Evolutionary conservation across 1,284 basidiomycete species (phyloP).

Genomic region (Cyathus olla): DNA sequence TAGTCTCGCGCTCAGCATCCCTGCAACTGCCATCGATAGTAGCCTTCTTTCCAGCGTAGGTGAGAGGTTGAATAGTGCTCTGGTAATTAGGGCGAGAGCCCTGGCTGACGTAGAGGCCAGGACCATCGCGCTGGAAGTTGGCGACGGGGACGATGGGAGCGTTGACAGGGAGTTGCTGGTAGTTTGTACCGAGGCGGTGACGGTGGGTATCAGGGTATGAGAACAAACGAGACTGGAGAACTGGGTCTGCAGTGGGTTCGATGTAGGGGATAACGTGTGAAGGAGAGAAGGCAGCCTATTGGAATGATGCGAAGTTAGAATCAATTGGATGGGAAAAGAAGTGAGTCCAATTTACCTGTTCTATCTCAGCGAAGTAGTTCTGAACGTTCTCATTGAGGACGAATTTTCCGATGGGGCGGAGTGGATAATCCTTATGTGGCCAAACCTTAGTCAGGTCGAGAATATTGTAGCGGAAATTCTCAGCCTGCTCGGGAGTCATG

Average conservation of each 20-base stretch:
- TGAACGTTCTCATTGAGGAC: slow-evolving; percentile 89
- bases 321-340: slow-evolving; percentile 10
- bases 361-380: slow-evolving; percentile 90
- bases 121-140: slow-evolving; percentile 90
- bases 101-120: slow-evolving; percentile 81
- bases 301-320: slow-evolving; percentile 19
- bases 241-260: slow-evolving; percentile 90
- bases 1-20: slow-evolving; percentile 50
- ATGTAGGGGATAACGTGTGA: slow-evolving; percentile 89
- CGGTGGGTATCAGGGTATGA: slow-evolving; percentile 96
- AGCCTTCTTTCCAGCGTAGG: slow-evolving; percentile 54
- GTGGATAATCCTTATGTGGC: slow-evolving; percentile 88
- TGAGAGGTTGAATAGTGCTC: slow-evolving; percentile 76
- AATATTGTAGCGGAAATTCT: slow-evolving; percentile 88
- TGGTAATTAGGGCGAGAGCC: slow-evolving; percentile 90
- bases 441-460: slow-evolving; percentile 94
- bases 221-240: slow-evolving; percentile 93
- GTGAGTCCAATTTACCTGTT: slow-evolving; percentile 64
- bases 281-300: slow-evolving; percentile 84
- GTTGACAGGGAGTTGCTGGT: slow-evolving; percentile 92
- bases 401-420: slow-evolving; percentile 87
- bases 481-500: slow-evolving; percentile 92
- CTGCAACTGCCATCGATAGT: slow-evolving; percentile 49
- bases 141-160: slow-evolving; percentile 77
- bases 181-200: slow-evolving; percentile 89